phyloP scores from a whole-genome alignment of 306 rosid genomes.

The Lablab purpureus region DNA sequence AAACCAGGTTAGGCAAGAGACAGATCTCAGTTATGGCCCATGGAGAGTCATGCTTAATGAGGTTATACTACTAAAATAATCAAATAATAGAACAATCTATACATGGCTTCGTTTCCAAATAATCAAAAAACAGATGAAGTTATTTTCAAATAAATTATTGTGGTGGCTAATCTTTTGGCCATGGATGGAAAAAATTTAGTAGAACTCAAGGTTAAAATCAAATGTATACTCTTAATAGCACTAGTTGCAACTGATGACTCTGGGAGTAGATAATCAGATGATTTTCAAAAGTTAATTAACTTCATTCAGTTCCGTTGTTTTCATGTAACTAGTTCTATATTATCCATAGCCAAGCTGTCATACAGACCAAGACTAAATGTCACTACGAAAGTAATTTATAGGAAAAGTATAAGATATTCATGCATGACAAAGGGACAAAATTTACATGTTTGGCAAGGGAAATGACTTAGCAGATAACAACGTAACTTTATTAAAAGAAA shows the following conservation, averaged over 20 bases:
- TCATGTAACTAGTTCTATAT: neutral
- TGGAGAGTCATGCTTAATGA: neutral
- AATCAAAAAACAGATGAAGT: slow-evolving; percentile 6
- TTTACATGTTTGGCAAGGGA: slow-evolving; percentile 8
- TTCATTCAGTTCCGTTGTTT: slow-evolving; percentile 11
- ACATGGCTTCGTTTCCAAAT: too few species aligned
- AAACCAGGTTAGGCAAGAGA: slow-evolving; percentile 25
- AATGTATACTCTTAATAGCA: neutral
- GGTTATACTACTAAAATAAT: neutral
- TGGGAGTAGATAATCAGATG: neutral
- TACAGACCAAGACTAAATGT: slow-evolving; percentile 11
- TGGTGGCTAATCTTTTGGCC: neutral
- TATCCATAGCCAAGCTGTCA: neutral
- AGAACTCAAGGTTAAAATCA: neutral
- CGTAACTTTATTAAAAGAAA: slow-evolving; percentile 12
- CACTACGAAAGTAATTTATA: neutral
- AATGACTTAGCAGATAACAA: slow-evolving; percentile 11
- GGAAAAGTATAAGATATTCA: slow-evolving; percentile 3
- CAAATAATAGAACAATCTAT: slow-evolving; percentile 13
- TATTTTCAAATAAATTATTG: slow-evolving; percentile 5
- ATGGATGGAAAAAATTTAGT: neutral
- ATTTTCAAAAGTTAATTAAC: neutral
- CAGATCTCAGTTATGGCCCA: neutral
- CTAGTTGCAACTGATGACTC: slow-evolving; percentile 5
- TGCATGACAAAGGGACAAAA: neutral